These are phyloP conservation scores for Ocimum tenuiflorum DNA, from an alignment of 257 asterid species.

Conservation along the genomic window DNA sequence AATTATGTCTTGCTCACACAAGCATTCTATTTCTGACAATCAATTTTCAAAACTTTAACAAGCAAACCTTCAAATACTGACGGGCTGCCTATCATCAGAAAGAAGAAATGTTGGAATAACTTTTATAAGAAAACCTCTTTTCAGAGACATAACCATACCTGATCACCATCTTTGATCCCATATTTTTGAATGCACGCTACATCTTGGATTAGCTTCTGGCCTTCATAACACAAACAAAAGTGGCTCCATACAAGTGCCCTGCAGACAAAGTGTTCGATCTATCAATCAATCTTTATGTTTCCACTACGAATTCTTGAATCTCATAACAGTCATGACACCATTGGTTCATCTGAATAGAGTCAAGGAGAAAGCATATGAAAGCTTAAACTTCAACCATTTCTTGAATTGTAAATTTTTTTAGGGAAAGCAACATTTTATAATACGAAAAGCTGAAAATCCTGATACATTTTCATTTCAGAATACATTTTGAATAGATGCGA, in stretches of 20 bases:
- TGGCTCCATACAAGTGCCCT: slow-evolving; percentile 66
- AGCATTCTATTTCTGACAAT: not conserved
- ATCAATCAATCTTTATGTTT: not conserved
- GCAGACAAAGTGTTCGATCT: not conserved
- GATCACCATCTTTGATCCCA: slow-evolving; percentile 57
- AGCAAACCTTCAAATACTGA: too few species aligned
- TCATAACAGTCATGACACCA: not conserved
- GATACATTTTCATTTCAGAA: not conserved
- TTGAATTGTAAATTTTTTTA: not conserved
- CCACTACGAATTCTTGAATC: not conserved
- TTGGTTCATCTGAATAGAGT: not conserved
- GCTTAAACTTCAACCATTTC: not conserved
- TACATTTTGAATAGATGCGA: not conserved
- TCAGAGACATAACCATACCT: slow-evolving; percentile 23
- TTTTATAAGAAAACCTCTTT: not conserved
- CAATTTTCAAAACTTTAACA: not conserved
- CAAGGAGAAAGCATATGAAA: not conserved
- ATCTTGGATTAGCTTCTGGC: slow-evolving; percentile 39
- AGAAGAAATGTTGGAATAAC: not conserved
- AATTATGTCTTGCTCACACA: not conserved
- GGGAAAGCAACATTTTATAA: not conserved
- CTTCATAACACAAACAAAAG: slow-evolving; percentile 43
- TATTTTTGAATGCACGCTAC: slow-evolving; percentile 32
- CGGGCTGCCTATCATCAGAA: too few species aligned
- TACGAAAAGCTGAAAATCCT: not conserved